Conservation (phyloP, 495 filamentous ascomycete species). For the Neurospora sp. region DNA sequence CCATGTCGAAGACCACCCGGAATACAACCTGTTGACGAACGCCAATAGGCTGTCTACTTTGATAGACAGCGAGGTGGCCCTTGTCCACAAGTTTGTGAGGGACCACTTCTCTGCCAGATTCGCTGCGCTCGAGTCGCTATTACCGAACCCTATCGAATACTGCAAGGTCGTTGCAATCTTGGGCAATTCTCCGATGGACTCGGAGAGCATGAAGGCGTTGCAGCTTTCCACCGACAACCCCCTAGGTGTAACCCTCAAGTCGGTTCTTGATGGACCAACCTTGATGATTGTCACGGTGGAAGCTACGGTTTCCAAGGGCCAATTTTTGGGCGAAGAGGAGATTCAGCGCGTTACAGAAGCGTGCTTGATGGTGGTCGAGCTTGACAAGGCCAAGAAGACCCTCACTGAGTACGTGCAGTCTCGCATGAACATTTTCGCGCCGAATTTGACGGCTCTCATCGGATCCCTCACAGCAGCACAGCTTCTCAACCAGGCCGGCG, state of each 20-base stretch:
- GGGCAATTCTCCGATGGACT: constrained; percentile 84
- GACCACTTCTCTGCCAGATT: constrained; percentile 94
- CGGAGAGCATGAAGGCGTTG: constrained; percentile 65
- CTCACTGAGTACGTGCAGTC: constrained; percentile 95
- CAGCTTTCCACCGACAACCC: constrained; percentile 64
- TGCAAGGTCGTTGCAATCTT: constrained; percentile 91
- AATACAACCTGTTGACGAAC: constrained; percentile 73
- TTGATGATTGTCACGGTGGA: constrained; percentile 96
- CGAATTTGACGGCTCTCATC: constrained; percentile 86
- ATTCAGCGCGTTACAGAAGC: constrained; percentile 65
- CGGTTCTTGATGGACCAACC: constrained; percentile 75
- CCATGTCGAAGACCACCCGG: constrained; percentile 75
- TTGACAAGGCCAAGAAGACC: constrained; percentile 78
- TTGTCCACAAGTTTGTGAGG: constrained; percentile 89
- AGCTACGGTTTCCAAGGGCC: constrained; percentile 78
- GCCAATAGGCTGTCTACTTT: constrained; percentile 78
- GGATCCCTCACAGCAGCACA: constrained; percentile 94
- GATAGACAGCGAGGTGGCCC: constrained; percentile 83
- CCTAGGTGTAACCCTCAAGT: constrained; percentile 61
- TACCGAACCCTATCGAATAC: constrained; percentile 88
- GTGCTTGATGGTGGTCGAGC: constrained; percentile 75
- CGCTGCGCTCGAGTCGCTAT: constrained; percentile 89
- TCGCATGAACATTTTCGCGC: constrained; percentile 91
- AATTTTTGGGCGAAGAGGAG: constrained; percentile 62
- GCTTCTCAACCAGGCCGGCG: constrained; percentile 87